Evolutionary conservation across 1,139 yeast species (phyloP).

Genomic region (Tardiomyces digboiensis): DNA sequence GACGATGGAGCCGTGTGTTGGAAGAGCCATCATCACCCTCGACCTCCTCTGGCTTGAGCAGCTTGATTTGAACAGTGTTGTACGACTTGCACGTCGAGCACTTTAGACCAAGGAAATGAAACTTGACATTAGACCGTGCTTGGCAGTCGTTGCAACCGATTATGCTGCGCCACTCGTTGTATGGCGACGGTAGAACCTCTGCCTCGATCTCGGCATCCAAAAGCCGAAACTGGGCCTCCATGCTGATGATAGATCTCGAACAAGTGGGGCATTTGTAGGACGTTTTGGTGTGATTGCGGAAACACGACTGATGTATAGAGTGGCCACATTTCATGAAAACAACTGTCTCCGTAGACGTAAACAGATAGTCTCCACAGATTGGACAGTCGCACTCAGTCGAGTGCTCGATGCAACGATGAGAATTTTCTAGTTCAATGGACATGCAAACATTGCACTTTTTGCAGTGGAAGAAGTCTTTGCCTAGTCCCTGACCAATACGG

Average conservation of each 20-base stretch:
- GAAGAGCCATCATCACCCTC: slow-evolving; percentile 17
- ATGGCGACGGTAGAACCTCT: slow-evolving; percentile 75
- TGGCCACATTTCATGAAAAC: slow-evolving; percentile 95
- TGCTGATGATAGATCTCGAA: slow-evolving; percentile 71
- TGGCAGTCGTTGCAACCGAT: slow-evolving; percentile 85
- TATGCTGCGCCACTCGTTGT: slow-evolving; percentile 65
- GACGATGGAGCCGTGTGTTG: not conserved
- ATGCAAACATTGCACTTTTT: slow-evolving; percentile 86
- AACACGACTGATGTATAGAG: slow-evolving; percentile 82
- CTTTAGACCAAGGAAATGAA: slow-evolving; percentile 79
- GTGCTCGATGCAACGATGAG: slow-evolving; percentile 77
- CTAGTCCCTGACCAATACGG: slow-evolving; percentile 78
- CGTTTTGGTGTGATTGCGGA: slow-evolving; percentile 67
- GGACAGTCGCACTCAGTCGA: slow-evolving; percentile 91
- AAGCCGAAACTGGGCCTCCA: slow-evolving; percentile 82
- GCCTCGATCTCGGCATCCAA: slow-evolving; percentile 72
- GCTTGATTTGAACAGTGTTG: slow-evolving; percentile 40
- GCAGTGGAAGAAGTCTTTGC: slow-evolving; percentile 86
- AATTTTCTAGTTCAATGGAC: slow-evolving; percentile 64
- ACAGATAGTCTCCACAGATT: slow-evolving; percentile 85
- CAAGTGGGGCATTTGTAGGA: slow-evolving; percentile 90
- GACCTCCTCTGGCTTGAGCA: slow-evolving; percentile 39
- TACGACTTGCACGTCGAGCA: slow-evolving; percentile 83
- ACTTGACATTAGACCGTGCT: slow-evolving; percentile 66
- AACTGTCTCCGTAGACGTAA: slow-evolving; percentile 75